Conservation (phyloP, 352 stramenopile genomes). For the Phytopythium chamaehyphon region DNA sequence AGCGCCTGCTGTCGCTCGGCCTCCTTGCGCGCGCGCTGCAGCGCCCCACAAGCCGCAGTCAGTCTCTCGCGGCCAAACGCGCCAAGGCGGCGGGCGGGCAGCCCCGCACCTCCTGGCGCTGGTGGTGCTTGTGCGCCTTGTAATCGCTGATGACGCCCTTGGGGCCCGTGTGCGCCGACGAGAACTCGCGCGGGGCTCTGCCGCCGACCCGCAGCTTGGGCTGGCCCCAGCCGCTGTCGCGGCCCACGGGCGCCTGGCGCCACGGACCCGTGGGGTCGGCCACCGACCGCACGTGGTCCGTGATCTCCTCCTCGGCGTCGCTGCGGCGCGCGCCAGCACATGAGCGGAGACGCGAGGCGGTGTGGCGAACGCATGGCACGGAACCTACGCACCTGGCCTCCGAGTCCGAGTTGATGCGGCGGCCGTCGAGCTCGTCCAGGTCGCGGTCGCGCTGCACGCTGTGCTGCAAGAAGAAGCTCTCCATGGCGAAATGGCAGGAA, state of each 20-base stretch:
- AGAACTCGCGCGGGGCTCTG: slow-evolving; percentile 38
- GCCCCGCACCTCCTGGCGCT: slow-evolving; percentile 57
- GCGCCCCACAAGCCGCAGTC: neutral
- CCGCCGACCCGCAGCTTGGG: slow-evolving; percentile 18
- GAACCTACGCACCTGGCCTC: slow-evolving; percentile 67
- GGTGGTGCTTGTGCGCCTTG: slow-evolving; percentile 65
- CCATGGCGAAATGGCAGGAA: slow-evolving; percentile 29
- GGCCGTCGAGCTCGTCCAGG: slow-evolving; percentile 45
- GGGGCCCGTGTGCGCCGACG: slow-evolving; percentile 63
- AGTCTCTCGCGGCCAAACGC: slow-evolving; percentile 3
- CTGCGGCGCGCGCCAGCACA: slow-evolving; percentile 9
- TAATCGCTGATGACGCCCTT: slow-evolving; percentile 85
- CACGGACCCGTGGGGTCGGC: slow-evolving; percentile 68
- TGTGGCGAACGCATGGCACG: too few species aligned
- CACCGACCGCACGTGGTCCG: slow-evolving; percentile 61
- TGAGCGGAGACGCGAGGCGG: too few species aligned
- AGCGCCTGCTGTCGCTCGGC: slow-evolving; percentile 47
- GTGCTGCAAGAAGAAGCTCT: slow-evolving; percentile 80
- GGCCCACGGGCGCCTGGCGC: slow-evolving; percentile 41
- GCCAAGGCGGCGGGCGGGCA: too few species aligned
- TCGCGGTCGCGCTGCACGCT: slow-evolving; percentile 73
- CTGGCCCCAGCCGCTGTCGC: slow-evolving; percentile 40
- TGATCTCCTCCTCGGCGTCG: slow-evolving; percentile 49
- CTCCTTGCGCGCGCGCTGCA: slow-evolving; percentile 39
- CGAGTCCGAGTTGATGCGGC: slow-evolving; percentile 58